Percentiles rank a stretch among this genome's conserved stretches.
These are phyloP conservation scores for Albugo laibachii DNA, from an alignment of 352 stramenopile species.

Conservation along the genomic window DNA sequence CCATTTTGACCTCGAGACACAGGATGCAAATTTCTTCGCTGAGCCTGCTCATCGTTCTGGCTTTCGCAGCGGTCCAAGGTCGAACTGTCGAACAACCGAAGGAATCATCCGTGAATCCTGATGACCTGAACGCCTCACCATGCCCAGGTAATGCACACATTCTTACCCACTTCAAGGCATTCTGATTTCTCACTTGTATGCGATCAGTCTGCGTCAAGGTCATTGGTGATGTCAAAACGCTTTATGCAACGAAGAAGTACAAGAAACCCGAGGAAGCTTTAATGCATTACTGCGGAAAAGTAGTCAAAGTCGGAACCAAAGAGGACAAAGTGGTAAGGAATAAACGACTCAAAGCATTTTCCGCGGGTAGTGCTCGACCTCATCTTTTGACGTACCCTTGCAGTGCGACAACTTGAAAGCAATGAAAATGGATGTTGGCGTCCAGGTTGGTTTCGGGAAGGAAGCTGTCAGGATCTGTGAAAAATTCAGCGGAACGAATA, in stretches of 20 bases:
- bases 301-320: conserved; percentile 57
- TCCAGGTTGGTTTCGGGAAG: conserved; percentile 84
- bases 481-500: conserved; percentile 85
- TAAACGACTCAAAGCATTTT: background rate
- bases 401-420: conserved; percentile 90
- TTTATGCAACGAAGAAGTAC: conserved; percentile 59
- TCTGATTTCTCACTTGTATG: background rate
- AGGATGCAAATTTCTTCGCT: too few species aligned
- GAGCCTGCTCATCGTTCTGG: conserved; percentile 19
- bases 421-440: conserved; percentile 86
- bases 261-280: conserved; percentile 68
- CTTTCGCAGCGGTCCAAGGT: conserved; percentile 42
- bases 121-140: conserved; percentile 68
- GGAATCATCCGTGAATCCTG: too few species aligned
- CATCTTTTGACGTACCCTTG: conserved; percentile 7
- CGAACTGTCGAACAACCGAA: too few species aligned
- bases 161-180: background rate
- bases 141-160: conserved; percentile 77
- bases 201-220: conserved; percentile 82
- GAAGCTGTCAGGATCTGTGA: conserved; percentile 88
- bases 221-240: conserved; percentile 65
- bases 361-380: background rate
- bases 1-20: too few species aligned
- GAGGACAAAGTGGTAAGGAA: conserved; percentile 79
- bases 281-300: conserved; percentile 45